Evolutionary conservation across 2,329 filamentous ascomycete species (phyloP), one percentile per base, ranked within the genome.

Genomic region (Ophiostoma sp.): DNA sequence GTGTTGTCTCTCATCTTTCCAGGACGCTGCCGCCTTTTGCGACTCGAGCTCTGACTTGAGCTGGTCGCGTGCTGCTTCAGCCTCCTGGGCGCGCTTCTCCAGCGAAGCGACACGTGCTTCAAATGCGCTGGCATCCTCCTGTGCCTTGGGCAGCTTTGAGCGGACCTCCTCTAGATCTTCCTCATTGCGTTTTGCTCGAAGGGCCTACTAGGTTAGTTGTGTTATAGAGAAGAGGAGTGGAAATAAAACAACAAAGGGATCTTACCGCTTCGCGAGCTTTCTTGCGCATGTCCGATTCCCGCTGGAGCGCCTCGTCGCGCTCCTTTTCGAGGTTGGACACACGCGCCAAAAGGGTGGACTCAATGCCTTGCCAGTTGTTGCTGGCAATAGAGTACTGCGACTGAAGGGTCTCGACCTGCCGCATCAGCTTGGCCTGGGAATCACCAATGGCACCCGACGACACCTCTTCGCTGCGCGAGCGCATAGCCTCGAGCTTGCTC

Each of bases 321-420:
- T 99, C 96, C 76, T 90, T 95, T 77, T 99, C 95, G 9, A 98
- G 81, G 65, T 82, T 89, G 4, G 88, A 84, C 11, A 95, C 84
- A 69, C 93, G 87, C 36, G 91, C 87, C 66, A 94, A 85, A 44
- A 99, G 79, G 2, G 91, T 96, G 9, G 90, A 87, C 77, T 99
- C 94, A 71, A 99, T 96, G 0, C 93, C 92, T 76, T 97, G 93
- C 95, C 96, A 99, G 74, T 99, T 99, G 75, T 96, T 92, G 73
- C 92, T 95, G 1, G 95, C 95, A 67, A 96, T 88, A 0, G 93
- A 88, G 78, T 99, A 97, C 76, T 99, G 96, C 6, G 91, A 95
- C 78, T 99, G 95, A 49, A 99, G 80, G 0, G 92, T 97, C 80
- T 99, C 95, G 67, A 99, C 90, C 78, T 99, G 96, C 55, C 95